Percentiles rank a stretch among this genome's conserved stretches.
Conservation (phyloP, 202 grass and related monocot species). For the Dendrocalamus latiflorus region DNA sequence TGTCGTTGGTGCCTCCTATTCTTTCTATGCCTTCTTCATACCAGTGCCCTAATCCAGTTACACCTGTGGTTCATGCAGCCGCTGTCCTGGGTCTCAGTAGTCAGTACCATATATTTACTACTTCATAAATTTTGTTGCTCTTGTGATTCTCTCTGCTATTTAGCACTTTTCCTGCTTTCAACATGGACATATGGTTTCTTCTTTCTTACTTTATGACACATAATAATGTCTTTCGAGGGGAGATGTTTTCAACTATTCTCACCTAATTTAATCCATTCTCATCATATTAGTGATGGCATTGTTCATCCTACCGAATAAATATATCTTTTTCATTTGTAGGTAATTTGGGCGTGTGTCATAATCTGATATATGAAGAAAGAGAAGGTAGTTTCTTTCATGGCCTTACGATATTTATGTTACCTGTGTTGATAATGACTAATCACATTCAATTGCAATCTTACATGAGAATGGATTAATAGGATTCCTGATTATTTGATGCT, state of each 20-base stretch:
- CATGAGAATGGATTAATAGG: conserved; percentile 30
- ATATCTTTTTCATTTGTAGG: no score
- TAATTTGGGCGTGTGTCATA: conserved; percentile 86
- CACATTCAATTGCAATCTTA: conserved; percentile 24
- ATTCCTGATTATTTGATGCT: conserved; percentile 5
- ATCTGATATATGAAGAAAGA: conserved; percentile 93
- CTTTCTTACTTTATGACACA: neutral
- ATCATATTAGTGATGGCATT: no score
- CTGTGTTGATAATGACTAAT: conserved; percentile 37
- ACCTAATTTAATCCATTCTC: no score
- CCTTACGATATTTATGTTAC: conserved; percentile 59
- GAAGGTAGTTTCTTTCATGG: conserved; percentile 97
- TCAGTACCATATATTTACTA: neutral
- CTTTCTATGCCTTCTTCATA: neutral
- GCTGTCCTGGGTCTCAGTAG: neutral
- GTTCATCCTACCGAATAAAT: no score
- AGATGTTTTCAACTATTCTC: no score
- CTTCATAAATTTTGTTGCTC: neutral
- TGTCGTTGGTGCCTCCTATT: neutral
- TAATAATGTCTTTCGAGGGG: no score
- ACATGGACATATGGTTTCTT: neutral
- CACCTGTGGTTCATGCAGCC: neutral
- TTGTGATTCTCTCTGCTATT: conserved; percentile 12
- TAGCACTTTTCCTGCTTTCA: neutral
- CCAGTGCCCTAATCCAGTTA: neutral